phyloP scores from a whole-genome alignment of 495 filamentous ascomycete species.

The Bombardia bombarda region DNA sequence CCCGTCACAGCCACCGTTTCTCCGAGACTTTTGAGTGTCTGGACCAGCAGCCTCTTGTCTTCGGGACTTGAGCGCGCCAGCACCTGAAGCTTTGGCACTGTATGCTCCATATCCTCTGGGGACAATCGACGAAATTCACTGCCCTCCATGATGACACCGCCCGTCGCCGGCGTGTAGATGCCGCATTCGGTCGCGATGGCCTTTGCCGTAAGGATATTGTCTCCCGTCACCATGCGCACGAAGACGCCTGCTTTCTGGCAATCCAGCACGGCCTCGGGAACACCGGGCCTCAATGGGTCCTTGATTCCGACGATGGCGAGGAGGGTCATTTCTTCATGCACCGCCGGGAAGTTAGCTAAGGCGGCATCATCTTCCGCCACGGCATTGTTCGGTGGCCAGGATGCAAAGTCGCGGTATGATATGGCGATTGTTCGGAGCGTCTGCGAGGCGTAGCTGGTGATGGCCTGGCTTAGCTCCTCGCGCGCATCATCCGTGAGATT shows the following conservation, averaged over 20 bases:
- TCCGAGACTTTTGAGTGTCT: slow-evolving; percentile 69
- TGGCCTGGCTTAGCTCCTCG: slow-evolving; percentile 47
- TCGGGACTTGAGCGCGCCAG: slow-evolving; percentile 79
- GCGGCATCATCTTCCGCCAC: slow-evolving; percentile 46
- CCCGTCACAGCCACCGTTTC: slow-evolving; percentile 92
- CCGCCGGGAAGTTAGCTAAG: slow-evolving; percentile 55
- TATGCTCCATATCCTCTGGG: slow-evolving; percentile 54
- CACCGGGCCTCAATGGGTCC: slow-evolving; percentile 65
- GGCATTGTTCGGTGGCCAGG: slow-evolving; percentile 78
- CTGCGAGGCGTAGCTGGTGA: slow-evolving; percentile 57
- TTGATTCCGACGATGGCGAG: slow-evolving; percentile 68
- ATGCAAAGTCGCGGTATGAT: slow-evolving; percentile 64
- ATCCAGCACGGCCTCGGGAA: slow-evolving; percentile 64
- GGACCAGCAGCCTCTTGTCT: slow-evolving; percentile 76
- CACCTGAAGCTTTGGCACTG: slow-evolving; percentile 71
- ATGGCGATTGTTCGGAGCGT: slow-evolving; percentile 72
- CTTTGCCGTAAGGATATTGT: slow-evolving; percentile 77
- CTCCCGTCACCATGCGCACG: slow-evolving; percentile 88
- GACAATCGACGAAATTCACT: slow-evolving; percentile 69
- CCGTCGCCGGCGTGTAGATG: slow-evolving; percentile 67
- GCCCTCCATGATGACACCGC: slow-evolving; percentile 76
- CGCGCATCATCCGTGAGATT: slow-evolving; percentile 46
- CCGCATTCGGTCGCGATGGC: slow-evolving; percentile 81
- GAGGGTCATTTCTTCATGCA: slow-evolving; percentile 62
- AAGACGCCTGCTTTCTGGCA: slow-evolving; percentile 74